Evolutionary conservation across 192 early-diverging fungal species (phyloP).

Genomic region (Mortierella antarctica): DNA sequence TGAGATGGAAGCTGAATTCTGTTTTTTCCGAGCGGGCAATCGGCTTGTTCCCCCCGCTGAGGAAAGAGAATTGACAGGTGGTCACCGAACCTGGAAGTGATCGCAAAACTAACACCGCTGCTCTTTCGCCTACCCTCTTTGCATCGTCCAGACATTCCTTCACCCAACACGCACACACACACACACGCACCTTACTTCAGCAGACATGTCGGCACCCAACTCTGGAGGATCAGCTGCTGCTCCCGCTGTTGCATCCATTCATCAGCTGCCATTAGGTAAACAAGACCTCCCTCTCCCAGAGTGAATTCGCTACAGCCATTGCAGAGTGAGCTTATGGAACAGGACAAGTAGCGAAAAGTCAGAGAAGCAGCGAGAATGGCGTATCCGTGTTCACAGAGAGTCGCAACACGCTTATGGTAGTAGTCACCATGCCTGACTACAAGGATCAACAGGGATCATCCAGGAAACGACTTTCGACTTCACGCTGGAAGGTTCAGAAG

Average conservation of each 20-base stretch:
- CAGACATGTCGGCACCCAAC: slow-evolving; percentile 46
- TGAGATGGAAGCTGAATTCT: background rate
- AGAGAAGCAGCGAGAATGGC: too few species aligned
- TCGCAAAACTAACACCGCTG: too few species aligned
- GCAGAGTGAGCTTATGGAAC: background rate
- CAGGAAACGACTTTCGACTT: too few species aligned
- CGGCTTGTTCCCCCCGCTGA: too few species aligned
- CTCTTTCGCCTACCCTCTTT: too few species aligned
- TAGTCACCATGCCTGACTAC: too few species aligned
- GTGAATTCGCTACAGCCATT: background rate
- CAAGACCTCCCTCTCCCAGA: background rate
- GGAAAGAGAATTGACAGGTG: too few species aligned
- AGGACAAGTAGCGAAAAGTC: background rate
- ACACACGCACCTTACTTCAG: background rate
- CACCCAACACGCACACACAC: background rate
- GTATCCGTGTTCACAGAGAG: too few species aligned
- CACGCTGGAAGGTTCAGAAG: too few species aligned
- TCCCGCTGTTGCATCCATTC: slow-evolving; percentile 49
- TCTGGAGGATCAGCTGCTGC: slow-evolving; percentile 37
- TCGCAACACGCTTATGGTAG: too few species aligned
- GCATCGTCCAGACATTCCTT: background rate
- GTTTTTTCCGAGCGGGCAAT: background rate
- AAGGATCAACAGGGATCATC: too few species aligned
- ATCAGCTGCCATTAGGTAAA: slow-evolving; percentile 54
- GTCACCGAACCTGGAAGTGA: too few species aligned